phyloP scores from a whole-genome alignment of 176 grass and related monocot genomes.

The Carex parvula region DNA sequence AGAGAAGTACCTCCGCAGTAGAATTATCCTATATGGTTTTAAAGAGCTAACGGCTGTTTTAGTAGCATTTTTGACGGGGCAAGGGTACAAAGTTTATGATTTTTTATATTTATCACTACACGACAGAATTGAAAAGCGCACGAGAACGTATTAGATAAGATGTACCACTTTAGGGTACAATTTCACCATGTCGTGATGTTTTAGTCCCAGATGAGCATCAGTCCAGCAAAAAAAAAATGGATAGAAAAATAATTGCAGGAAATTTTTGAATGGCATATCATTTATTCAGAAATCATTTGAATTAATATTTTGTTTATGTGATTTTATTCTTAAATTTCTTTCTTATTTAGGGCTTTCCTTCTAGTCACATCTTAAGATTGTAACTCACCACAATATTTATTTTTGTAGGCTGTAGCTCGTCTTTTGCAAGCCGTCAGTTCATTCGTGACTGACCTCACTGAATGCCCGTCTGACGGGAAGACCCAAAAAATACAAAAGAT shows the following conservation, averaged over 20 bases:
- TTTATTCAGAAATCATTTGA: background rate
- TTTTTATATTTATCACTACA: background rate
- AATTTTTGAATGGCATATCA: background rate
- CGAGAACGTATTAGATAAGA: background rate
- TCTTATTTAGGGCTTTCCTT: background rate
- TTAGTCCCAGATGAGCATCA: background rate
- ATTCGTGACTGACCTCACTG: background rate
- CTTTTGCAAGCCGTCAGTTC: background rate
- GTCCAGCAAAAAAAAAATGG: background rate
- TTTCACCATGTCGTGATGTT: background rate
- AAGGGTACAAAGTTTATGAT: background rate
- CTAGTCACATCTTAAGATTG: background rate
- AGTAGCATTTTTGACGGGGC: background rate
- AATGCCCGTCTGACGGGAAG: background rate
- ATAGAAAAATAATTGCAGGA: background rate
- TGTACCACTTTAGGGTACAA: background rate
- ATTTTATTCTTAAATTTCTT: background rate
- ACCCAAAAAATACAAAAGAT: background rate
- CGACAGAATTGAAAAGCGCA: background rate
- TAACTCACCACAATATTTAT: background rate
- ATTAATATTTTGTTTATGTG: conserved; percentile 9
- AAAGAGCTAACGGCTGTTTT: background rate
- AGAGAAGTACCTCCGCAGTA: background rate
- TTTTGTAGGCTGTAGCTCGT: background rate
- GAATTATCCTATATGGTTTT: background rate